Base-by-base conservation (phyloP, 192 early-diverging fungal genomes). In the Umbelopsis vinacea region DNA sequence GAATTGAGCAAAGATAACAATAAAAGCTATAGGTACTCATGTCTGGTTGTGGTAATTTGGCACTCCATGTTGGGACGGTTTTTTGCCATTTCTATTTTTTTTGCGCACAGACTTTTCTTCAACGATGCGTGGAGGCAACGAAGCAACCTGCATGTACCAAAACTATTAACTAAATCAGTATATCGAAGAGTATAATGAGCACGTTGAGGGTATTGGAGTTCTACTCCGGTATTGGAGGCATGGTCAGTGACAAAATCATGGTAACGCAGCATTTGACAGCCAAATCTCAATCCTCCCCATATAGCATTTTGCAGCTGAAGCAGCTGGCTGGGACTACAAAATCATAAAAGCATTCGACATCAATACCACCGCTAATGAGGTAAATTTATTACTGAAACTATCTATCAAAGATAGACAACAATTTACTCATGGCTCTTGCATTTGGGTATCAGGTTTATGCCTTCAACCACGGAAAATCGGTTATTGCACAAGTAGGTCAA, bases 321-420 rank as follows among this genome's bases (percentile, higher is more conserved):
- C 79, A 26, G 90, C 94, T 7, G 77, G 80, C 11, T 84, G 88
- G 54, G 70, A 81, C 40, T 81, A 85, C 26, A 66, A 88, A 22
- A 89, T 99, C 48, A 75, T 93, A 1, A 90, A 89, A n/a, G 91
- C 96, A 2, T 99, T 97, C 77, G 97, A 99, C 82, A 94, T 99
- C 68, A 99, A 98, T 80, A 86, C 85, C 6, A 89, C 93, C 24
- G 95, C 96, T 29, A 98, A 99, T 83, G 79, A 83, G 1, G 89
- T 91, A 29, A 33, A 26, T 19, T 12, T 38, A 43, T 0, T 19
- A 50, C 33, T 52, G 4, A 6, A 52, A 19, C 9, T 45, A 52
- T 33, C 10, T 4, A 52, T 46, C 29, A 29, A 29, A 23, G 11
- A 37, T 29, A 29, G 19, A 11, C 10, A n/a, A 37, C 35, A 35